Percentiles rank a stretch among this genome's conserved stretches.
Conservation (phyloP, 768 basidiomycete genomes). For the Pleurotus tuber-regium region DNA sequence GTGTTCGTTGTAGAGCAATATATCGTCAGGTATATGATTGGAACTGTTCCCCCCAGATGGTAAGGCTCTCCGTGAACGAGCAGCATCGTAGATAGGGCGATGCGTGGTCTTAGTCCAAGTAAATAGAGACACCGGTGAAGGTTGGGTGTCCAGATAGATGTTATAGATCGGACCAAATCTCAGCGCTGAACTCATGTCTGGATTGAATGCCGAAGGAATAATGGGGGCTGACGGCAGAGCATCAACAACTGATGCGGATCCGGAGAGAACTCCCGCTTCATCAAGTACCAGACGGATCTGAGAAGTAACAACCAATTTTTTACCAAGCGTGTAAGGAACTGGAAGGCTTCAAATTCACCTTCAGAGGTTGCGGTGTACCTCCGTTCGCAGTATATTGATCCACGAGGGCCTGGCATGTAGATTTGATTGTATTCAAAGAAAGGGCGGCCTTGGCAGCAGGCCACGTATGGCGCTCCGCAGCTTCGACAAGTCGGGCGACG, state of each 20-base stretch:
- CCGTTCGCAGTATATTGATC: slow-evolving; percentile 3
- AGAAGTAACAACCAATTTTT: background rate
- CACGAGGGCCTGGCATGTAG: slow-evolving; percentile 45
- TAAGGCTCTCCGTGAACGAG: slow-evolving; percentile 45
- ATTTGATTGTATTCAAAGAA: slow-evolving; percentile 37
- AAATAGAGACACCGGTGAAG: slow-evolving; percentile 54
- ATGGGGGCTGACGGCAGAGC: slow-evolving; percentile 39
- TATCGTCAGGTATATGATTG: slow-evolving; percentile 52
- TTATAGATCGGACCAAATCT: slow-evolving; percentile 31
- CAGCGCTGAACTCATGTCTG: slow-evolving; percentile 13
- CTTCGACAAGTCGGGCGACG: slow-evolving; percentile 53
- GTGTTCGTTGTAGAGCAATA: slow-evolving; percentile 58
- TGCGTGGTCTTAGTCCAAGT: slow-evolving; percentile 72
- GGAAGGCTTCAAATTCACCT: slow-evolving; percentile 21
- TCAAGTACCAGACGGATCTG: slow-evolving; percentile 55
- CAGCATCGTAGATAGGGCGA: slow-evolving; percentile 56
- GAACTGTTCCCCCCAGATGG: background rate
- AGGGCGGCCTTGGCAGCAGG: slow-evolving; percentile 28
- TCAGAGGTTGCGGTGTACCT: slow-evolving; percentile 24
- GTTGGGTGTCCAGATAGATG: slow-evolving; percentile 52
- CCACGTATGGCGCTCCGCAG: slow-evolving; percentile 55
- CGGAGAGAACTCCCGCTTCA: slow-evolving; percentile 35
- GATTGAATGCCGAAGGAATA: slow-evolving; percentile 31
- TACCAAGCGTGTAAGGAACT: slow-evolving; percentile 10
- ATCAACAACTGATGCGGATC: slow-evolving; percentile 28